phyloP scores from a whole-genome alignment of 352 stramenopile genomes.

The Globisporangium polare region DNA sequence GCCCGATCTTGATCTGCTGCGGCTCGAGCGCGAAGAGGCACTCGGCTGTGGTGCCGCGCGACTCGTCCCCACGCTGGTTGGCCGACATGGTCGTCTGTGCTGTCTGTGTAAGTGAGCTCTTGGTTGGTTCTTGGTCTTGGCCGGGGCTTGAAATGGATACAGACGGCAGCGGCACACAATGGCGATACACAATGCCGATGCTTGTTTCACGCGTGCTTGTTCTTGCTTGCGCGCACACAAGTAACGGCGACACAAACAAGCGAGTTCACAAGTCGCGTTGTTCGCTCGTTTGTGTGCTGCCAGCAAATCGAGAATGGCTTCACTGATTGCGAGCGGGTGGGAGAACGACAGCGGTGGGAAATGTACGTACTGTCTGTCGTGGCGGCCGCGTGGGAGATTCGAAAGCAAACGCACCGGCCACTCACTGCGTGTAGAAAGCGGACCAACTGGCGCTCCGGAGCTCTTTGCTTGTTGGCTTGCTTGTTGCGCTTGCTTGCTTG shows the following conservation, averaged over 20 bases:
- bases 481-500: constrained; percentile 1
- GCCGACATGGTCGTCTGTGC: constrained; percentile 20
- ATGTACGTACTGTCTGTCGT: background rate
- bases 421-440: constrained; percentile 3
- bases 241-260: background rate
- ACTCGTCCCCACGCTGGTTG: constrained; percentile 29
- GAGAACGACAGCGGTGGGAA: constrained; percentile 4
- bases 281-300: background rate
- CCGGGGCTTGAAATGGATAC: background rate
- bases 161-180: background rate
- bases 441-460: constrained; percentile 3
- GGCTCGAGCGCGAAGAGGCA: constrained; percentile 58
- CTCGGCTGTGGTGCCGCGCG: constrained; percentile 17
- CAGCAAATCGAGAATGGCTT: constrained; percentile 10
- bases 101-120: background rate
- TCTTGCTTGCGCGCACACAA: constrained; percentile 1
- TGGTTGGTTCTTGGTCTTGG: background rate
- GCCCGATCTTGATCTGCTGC: constrained; percentile 60
- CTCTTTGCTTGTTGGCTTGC: constrained; percentile 5
- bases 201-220: background rate
- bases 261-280: background rate
- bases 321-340: constrained; percentile 5
- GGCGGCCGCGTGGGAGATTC: background rate
- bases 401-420: background rate
- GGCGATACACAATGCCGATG: background rate